phyloP scores from a whole-genome alignment of 495 filamentous ascomycete genomes.

The Penicillium angulare region DNA sequence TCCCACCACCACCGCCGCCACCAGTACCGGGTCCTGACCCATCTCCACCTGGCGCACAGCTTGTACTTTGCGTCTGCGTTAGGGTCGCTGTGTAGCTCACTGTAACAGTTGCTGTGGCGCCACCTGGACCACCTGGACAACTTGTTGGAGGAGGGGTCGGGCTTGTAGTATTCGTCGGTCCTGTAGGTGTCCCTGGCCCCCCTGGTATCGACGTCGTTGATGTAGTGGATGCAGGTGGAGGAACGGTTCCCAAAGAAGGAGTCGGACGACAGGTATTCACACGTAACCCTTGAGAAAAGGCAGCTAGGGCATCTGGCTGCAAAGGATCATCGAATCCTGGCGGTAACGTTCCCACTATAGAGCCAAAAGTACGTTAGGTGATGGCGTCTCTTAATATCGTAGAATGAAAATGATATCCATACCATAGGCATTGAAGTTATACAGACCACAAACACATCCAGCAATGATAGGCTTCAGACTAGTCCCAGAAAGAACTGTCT shows the following conservation, averaged over 20 bases:
- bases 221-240: slow-evolving; percentile 19
- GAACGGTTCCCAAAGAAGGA: slow-evolving; percentile 37
- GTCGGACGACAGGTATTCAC: slow-evolving; percentile 44
- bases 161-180: slow-evolving; percentile 9
- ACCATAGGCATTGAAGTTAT: slow-evolving; percentile 61
- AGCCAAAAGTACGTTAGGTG: not conserved
- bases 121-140: not conserved
- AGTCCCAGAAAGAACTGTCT: slow-evolving; percentile 46
- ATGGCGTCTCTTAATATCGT: not conserved
- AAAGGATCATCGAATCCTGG: slow-evolving; percentile 39
- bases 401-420: slow-evolving; percentile 5
- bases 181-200: slow-evolving; percentile 6
- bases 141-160: slow-evolving; percentile 6
- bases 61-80: no score
- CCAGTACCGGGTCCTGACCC: not conserved
- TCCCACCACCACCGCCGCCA: not conserved
- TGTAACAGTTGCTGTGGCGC: slow-evolving; percentile 7
- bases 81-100: slow-evolving; percentile 10
- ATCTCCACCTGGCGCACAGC: slow-evolving; percentile 1
- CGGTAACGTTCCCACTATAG: slow-evolving; percentile 45
- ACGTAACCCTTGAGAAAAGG: slow-evolving; percentile 43
- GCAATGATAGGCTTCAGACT: slow-evolving; percentile 44
- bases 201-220: slow-evolving; percentile 3
- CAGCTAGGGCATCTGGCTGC: slow-evolving; percentile 37
- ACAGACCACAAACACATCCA: slow-evolving; percentile 44